Conservation (phyloP, 2,329 filamentous ascomycete genomes). For the Shiraia sp. region DNA sequence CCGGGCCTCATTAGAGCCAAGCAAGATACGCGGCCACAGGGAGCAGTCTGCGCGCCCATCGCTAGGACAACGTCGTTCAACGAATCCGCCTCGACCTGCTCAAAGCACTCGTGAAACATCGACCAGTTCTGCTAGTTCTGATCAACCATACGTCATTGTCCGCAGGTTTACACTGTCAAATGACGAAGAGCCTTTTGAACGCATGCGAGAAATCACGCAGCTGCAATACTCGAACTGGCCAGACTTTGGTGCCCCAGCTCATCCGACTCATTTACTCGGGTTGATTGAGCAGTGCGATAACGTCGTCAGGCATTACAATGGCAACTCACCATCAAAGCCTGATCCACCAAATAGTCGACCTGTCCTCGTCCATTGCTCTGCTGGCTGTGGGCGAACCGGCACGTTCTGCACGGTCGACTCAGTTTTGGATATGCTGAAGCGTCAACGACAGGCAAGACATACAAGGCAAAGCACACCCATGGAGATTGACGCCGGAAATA, state of each 20-base stretch:
- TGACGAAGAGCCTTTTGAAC: conserved; percentile 74
- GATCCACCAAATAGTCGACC: conserved; percentile 61
- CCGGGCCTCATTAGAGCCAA: conserved; percentile 73
- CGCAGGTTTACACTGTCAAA: conserved; percentile 87
- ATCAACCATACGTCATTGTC: conserved; percentile 76
- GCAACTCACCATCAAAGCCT: conserved; percentile 61
- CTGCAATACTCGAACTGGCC: conserved; percentile 97
- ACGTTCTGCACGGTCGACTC: conserved; percentile 97
- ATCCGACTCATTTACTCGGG: conserved; percentile 82
- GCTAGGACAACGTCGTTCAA: conserved; percentile 41
- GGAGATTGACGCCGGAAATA: conserved; percentile 33
- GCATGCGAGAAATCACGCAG: conserved; percentile 90
- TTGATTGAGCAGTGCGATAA: conserved; percentile 90
- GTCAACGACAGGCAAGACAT: conserved; percentile 61
- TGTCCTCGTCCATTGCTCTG: conserved; percentile 91
- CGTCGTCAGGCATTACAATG: conserved; percentile 57
- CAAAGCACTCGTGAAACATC: conserved; percentile 30
- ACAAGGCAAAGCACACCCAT: conserved; percentile 48
- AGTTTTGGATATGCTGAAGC: conserved; percentile 94
- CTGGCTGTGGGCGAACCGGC: conserved; percentile 92
- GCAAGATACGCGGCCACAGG: conserved; percentile 54
- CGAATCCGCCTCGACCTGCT: conserved; percentile 36
- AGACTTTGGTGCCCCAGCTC: conserved; percentile 90
- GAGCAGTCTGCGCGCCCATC: conserved; percentile 41
- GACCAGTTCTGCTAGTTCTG: conserved; percentile 46